Conservation (phyloP, 1,284 basidiomycete genomes). For the Retiboletus fuscus region DNA sequence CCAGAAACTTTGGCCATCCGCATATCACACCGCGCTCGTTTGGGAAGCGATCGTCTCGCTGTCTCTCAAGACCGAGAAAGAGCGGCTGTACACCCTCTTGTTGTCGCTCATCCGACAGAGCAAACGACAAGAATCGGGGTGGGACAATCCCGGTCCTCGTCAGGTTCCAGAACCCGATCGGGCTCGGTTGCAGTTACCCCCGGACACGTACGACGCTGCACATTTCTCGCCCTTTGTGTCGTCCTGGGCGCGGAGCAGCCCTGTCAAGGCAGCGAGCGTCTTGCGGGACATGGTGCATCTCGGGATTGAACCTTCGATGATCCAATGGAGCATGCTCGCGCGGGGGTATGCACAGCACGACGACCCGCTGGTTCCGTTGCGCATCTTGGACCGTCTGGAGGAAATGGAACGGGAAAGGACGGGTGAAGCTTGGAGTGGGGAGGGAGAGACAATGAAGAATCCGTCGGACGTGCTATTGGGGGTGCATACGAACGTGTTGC, state of each 20-base stretch:
- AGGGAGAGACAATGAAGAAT: not conserved
- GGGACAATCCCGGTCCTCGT: not conserved
- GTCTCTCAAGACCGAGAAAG: constrained; percentile 23
- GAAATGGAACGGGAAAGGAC: constrained; percentile 9
- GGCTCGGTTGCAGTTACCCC: constrained; percentile 31
- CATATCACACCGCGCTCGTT: constrained; percentile 52
- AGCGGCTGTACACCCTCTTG: constrained; percentile 48
- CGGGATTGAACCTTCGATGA: constrained; percentile 42
- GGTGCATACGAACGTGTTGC: constrained; percentile 48
- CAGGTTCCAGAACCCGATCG: not conserved
- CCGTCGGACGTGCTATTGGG: constrained; percentile 35
- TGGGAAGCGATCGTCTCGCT: constrained; percentile 50
- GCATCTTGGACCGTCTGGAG: constrained; percentile 42
- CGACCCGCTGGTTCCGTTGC: constrained; percentile 35
- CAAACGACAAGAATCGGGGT: not conserved
- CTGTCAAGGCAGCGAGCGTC: constrained; percentile 39
- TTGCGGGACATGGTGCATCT: constrained; percentile 52
- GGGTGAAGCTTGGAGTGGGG: no score
- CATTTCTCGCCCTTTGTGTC: constrained; percentile 48
- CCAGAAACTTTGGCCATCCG: constrained; percentile 50
- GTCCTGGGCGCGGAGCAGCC: constrained; percentile 33
- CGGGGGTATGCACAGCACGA: constrained; percentile 37
- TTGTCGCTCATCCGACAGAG: constrained; percentile 37
- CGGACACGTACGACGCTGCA: constrained; percentile 37
- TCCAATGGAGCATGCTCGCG: constrained; percentile 44